Evolutionary conservation across 1,139 yeast genomes (phyloP), one percentile per base, ranked within the genome.

Genomic region (Groenewaldozyma sp.): DNA sequence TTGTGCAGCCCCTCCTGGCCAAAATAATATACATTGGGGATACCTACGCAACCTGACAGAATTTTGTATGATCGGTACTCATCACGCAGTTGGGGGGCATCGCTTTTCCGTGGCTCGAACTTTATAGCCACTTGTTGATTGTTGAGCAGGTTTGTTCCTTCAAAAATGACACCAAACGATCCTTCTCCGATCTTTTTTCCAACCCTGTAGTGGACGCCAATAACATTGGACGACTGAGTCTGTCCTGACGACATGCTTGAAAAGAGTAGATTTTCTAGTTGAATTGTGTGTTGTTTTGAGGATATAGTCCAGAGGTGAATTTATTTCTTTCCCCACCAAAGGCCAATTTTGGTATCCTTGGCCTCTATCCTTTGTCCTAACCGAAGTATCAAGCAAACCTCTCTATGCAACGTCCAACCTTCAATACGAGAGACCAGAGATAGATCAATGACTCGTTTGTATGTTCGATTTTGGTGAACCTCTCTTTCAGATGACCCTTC

Each of bases 181-280:
- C 98, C 98, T 63, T 91, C 97, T 31, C 98, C 98, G 45, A 91
- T 91, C 66, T 91, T 91, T 60, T 87, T 87, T 36, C 96, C 98
- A 45, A 91, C 87, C 50, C 91, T 87, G 67, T 86, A 91, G 68
- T 91, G 97, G 35, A 75, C 70, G 39, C 82, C 82, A 38, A 76
- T 80, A 36, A 76, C 75, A 56, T 62, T 64, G 34, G 68, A 62
- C 38, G 65, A 59, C 45, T 60, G 66, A 39, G 58, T 53, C 44
- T 57, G 59, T 38, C 47, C 44, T 22, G 54, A 44, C 37, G 52
- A 51, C 56, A 49, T 54, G 26, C 26, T 22, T 7, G 26, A 22
- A 11, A 22, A 22, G 26, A 22, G 26, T 7, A 22, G 26, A 22
- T 11, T 22, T 22, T 22, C 26, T 7, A 22, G 26, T 22, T 22